phyloP scores from a whole-genome alignment of 345 rosid genomes.

The Chamaenerion angustifolium region DNA sequence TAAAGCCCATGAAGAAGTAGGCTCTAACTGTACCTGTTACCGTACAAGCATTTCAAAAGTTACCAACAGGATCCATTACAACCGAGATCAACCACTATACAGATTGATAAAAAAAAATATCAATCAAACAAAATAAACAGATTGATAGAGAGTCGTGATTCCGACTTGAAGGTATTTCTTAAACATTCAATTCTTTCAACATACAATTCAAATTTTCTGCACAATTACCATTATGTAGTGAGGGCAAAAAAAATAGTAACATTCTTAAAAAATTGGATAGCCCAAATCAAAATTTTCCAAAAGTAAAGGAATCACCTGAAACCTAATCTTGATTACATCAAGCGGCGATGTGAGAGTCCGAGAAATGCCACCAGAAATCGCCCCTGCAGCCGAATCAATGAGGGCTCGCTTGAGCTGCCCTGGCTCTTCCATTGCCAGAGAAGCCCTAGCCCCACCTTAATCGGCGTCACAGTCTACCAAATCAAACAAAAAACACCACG shows the following conservation, averaged over 20 bases:
- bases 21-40: slow-evolving; percentile 86
- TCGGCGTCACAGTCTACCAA: slow-evolving; percentile 2
- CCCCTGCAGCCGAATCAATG: slow-evolving; percentile 62
- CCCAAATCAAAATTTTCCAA: not conserved
- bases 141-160: no score
- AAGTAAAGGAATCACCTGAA: slow-evolving; percentile 49
- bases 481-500: not conserved
- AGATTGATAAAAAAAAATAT: no score
- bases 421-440: slow-evolving; percentile 34
- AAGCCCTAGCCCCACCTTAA: not conserved
- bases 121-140: no score
- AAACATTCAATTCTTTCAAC: no score
- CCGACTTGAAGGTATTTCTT: no score
- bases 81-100: no score
- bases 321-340: slow-evolving; percentile 94
- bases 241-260: not conserved
- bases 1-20: slow-evolving; percentile 66
- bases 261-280: not conserved
- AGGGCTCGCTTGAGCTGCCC: slow-evolving; percentile 62
- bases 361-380: slow-evolving; percentile 65
- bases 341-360: slow-evolving; percentile 94
- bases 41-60: no score
- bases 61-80: no score
- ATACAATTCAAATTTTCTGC: no score
- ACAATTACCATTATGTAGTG: no score